phyloP scores from a whole-genome alignment of 495 filamentous ascomycete genomes.

The Bacidia rubella region DNA sequence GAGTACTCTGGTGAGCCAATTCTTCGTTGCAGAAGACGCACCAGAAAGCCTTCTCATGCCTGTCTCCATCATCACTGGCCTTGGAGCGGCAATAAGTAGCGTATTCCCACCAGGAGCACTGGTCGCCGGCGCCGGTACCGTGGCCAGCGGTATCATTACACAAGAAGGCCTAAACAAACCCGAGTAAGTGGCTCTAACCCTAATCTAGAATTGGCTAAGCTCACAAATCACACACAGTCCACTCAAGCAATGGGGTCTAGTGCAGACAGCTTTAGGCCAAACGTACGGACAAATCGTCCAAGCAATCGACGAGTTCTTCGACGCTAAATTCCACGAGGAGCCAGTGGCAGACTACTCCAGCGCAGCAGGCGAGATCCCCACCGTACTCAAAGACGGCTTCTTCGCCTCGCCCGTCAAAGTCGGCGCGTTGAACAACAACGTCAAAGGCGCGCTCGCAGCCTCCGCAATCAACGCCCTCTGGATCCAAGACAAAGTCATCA shows the following conservation, averaged over 20 bases:
- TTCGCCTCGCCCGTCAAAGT: background rate
- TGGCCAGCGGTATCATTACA: background rate
- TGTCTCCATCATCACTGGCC: background rate
- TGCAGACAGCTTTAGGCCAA: background rate
- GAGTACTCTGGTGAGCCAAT: background rate
- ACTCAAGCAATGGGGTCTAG: background rate
- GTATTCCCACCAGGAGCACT: background rate
- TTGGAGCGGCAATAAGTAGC: background rate
- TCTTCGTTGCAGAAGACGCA: background rate
- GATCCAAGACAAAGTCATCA: background rate
- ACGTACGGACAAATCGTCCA: background rate
- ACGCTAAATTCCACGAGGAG: background rate
- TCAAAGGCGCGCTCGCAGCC: background rate
- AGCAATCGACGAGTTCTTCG: background rate
- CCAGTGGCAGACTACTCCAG: background rate
- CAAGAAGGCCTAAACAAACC: background rate
- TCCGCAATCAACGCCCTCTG: slow-evolving; percentile 1
- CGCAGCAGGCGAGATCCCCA: background rate
- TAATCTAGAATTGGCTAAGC: no score
- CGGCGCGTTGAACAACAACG: background rate
- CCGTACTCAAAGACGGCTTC: background rate
- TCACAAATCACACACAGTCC: background rate
- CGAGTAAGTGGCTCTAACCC: background rate
- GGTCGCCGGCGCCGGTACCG: background rate
- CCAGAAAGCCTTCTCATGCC: background rate